Base-by-base conservation (phyloP, 495 filamentous ascomycete species). In the Diplogelasinospora grovesii region DNA sequence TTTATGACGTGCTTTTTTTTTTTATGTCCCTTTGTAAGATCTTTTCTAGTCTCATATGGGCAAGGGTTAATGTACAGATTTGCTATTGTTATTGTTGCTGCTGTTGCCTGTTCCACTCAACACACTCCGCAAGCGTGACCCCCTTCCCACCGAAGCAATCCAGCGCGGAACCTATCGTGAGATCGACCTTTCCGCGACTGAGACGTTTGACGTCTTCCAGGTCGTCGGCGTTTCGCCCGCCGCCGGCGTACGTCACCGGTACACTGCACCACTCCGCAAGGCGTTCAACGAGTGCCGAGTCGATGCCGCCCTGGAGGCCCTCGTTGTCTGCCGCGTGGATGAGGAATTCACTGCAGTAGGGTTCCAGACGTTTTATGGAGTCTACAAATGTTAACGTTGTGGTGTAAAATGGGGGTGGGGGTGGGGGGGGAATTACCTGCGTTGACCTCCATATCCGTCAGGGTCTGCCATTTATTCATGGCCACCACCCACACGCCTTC, bases 281-380 rank as follows among this genome's bases (percentile, higher is more conserved):
- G 39, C 68, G 77, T 39, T 71, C 62, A 0, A 98, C 89, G 2
- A 98, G 66, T 36, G 83, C 73, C 52, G 90, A 82, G 50, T 98
- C 93, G 36, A 98, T 83, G 20, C 92, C 92, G 36, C 71, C 70
- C 57, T 96, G 93, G 33, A 97, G 66, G 7, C 92, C 92, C 57
- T 97, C 92, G 39, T 90, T 88, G 57, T 98, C 92, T n/a, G 93
- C 92, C n/a, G 92, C 92, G 53, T 98, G 93, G 52, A 98, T 86
- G 34, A 98, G 70, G 60, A 98, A 97, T 54, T 98, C 93, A 28
- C 83, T 86, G 66, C 92, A 96, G 59, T 87, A 90, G 8, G 82
- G 83, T 53, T 95, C 89, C 7, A 97, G 69, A 9, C 77, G 57
- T 13, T 73, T 71, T 37, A 98, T 94, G 2, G 81, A 83, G 59